Evolutionary conservation across 2,329 filamentous ascomycete species (phyloP).

Genomic region (Myrmaecium sp.): DNA sequence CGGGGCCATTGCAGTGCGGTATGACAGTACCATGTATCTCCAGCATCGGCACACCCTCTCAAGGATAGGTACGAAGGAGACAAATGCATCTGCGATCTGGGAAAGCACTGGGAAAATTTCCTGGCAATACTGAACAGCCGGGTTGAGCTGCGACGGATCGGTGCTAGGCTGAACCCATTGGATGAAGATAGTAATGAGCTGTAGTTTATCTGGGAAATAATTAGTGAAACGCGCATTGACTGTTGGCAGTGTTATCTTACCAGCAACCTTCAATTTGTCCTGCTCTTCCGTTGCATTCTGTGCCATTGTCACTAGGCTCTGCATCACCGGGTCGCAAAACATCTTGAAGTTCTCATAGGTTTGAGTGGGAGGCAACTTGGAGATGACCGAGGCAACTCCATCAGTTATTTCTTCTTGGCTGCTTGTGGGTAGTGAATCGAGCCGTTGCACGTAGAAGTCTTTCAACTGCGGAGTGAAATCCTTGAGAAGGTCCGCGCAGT

Average conservation of each 20-base stretch:
- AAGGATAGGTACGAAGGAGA: slow-evolving; percentile 71
- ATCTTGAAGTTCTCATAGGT: slow-evolving; percentile 75
- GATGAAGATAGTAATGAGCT: slow-evolving; percentile 81
- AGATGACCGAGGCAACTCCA: slow-evolving; percentile 81
- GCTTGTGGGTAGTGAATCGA: slow-evolving; percentile 66
- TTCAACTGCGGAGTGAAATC: slow-evolving; percentile 75
- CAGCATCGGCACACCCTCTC: slow-evolving; percentile 90
- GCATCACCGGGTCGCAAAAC: slow-evolving; percentile 82
- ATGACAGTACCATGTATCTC: slow-evolving; percentile 93
- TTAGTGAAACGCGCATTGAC: slow-evolving; percentile 6
- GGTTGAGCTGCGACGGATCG: slow-evolving; percentile 56
- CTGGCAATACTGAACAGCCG: slow-evolving; percentile 88
- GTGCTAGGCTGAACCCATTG: slow-evolving; percentile 63
- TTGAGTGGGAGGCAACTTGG: slow-evolving; percentile 64
- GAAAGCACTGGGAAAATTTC: slow-evolving; percentile 81
- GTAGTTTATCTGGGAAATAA: slow-evolving; percentile 52
- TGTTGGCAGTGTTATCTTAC: slow-evolving; percentile 27
- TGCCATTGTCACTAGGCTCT: slow-evolving; percentile 70
- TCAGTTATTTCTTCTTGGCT: slow-evolving; percentile 96
- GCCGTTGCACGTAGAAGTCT: slow-evolving; percentile 75
- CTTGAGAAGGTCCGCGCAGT: slow-evolving; percentile 76
- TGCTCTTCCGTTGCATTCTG: slow-evolving; percentile 71
- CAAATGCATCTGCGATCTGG: slow-evolving; percentile 75
- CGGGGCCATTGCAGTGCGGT: slow-evolving; percentile 74
- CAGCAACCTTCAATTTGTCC: slow-evolving; percentile 70